Conservation (phyloP, 345 rosid species). For the Populus nigra region DNA sequence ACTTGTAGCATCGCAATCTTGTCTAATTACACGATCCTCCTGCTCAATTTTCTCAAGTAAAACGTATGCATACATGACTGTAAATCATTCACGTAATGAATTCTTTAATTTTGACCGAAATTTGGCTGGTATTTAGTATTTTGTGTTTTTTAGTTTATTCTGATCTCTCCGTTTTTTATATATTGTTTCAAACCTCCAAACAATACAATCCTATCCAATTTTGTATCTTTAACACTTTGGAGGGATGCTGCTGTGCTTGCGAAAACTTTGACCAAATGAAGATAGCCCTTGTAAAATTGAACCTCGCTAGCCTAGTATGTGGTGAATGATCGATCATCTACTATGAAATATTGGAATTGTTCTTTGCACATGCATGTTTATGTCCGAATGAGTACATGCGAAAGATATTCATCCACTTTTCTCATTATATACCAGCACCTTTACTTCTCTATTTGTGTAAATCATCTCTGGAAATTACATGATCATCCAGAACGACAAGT, state of each 20-base stretch:
- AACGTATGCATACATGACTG: neutral
- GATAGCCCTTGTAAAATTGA: neutral
- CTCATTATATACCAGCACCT: too few species aligned
- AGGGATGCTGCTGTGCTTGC: neutral
- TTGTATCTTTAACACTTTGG: neutral
- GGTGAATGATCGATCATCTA: neutral
- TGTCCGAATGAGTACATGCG: neutral
- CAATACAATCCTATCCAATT: neutral
- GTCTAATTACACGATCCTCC: neutral
- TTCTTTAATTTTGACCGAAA: neutral
- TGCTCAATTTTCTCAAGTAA: neutral
- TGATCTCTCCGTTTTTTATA: neutral
- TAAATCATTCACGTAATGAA: neutral
- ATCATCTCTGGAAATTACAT: neutral
- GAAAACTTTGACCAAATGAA: neutral
- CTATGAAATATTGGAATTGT: neutral
- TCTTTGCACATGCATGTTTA: neutral
- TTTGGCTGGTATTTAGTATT: too few species aligned
- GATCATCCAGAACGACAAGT: neutral
- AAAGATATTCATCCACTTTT: neutral
- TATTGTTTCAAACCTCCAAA: neutral
- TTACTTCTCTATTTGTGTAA: neutral
- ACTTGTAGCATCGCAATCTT: neutral
- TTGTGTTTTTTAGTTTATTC: too few species aligned
- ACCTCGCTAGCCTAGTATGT: neutral